Conservation (phyloP, 73 alveolate genomes). For the Uronychia binucleata region DNA sequence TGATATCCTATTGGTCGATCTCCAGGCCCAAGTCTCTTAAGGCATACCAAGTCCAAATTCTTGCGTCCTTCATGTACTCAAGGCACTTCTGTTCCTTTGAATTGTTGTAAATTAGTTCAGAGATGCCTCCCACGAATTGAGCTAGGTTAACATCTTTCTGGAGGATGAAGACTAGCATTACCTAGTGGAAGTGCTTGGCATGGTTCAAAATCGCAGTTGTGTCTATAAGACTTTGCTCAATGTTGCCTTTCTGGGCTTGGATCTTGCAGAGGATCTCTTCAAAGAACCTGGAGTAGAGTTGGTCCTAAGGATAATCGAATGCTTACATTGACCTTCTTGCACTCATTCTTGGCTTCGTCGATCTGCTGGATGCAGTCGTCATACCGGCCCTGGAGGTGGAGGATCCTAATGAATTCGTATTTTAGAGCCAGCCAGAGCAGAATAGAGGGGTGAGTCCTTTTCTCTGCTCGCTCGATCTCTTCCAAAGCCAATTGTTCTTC, state of each 20-base stretch:
- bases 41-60: slow-evolving; percentile 23
- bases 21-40: slow-evolving; percentile 47
- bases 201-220: slow-evolving; percentile 24
- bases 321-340: slow-evolving; percentile 34
- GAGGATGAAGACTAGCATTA: too few relatives aligned
- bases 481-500: slow-evolving; percentile 17
- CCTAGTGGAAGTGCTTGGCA: slow-evolving; percentile 32
- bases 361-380: slow-evolving; percentile 52
- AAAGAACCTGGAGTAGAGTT: slow-evolving; percentile 20
- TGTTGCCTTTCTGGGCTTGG: slow-evolving; percentile 28
- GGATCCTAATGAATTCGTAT: slow-evolving; percentile 34
- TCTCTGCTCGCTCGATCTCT: slow-evolving; percentile 25
- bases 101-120: slow-evolving; percentile 40
- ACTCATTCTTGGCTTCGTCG: slow-evolving; percentile 34
- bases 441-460: slow-evolving; percentile 45
- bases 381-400: slow-evolving; percentile 35
- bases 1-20: slow-evolving; percentile 38
- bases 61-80: slow-evolving; percentile 40
- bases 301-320: too few relatives aligned
- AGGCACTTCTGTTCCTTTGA: slow-evolving; percentile 17
- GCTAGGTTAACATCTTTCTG: slow-evolving; percentile 24
- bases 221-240: slow-evolving; percentile 24
- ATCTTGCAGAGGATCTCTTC: slow-evolving; percentile 29
- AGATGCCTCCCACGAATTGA: slow-evolving; percentile 27
- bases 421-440: slow-evolving; percentile 47